phyloP scores from a whole-genome alignment of 352 stramenopile species.

The Pseudoperonospora humuli region DNA sequence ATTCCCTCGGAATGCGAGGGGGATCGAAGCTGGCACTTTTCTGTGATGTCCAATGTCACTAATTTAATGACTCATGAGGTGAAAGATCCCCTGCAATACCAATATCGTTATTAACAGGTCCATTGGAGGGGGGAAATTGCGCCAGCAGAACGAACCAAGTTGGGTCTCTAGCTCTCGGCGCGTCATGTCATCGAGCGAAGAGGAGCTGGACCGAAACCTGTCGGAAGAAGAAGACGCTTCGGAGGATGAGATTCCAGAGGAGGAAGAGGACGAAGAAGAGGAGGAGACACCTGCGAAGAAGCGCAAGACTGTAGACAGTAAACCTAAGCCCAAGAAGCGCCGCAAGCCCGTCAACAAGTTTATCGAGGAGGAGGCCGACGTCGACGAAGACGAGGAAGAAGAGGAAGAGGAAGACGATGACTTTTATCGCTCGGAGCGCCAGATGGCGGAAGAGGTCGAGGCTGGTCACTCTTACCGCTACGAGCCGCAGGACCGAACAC shows the following conservation, averaged over 20 bases:
- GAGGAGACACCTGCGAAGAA: constrained; percentile 63
- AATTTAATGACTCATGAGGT: background rate
- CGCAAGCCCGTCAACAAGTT: constrained; percentile 84
- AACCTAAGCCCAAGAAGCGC: constrained; percentile 79
- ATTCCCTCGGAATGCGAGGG: constrained; percentile 25
- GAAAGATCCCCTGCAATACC: background rate
- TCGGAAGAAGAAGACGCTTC: constrained; percentile 73
- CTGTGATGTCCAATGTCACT: constrained; percentile 8
- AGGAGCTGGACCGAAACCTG: constrained; percentile 76
- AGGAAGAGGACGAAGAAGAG: constrained; percentile 56
- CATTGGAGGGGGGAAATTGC: constrained; percentile 13
- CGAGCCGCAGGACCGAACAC: constrained; percentile 60
- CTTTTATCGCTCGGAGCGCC: constrained; percentile 70
- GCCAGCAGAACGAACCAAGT: constrained; percentile 22
- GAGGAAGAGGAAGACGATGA: constrained; percentile 80
- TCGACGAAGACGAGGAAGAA: constrained; percentile 82
- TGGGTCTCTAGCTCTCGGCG: constrained; percentile 2
- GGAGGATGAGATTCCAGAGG: constrained; percentile 70
- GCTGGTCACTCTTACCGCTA: constrained; percentile 57
- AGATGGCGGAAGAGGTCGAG: constrained; percentile 72
- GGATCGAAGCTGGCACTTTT: constrained; percentile 22
- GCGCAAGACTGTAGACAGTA: constrained; percentile 54
- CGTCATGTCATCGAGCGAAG: constrained; percentile 85
- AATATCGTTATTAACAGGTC: constrained; percentile 13
- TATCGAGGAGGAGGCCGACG: constrained; percentile 84